Base-by-base conservation (phyloP, 2,329 filamentous ascomycete species). In the Hypoxylon sp. region DNA sequence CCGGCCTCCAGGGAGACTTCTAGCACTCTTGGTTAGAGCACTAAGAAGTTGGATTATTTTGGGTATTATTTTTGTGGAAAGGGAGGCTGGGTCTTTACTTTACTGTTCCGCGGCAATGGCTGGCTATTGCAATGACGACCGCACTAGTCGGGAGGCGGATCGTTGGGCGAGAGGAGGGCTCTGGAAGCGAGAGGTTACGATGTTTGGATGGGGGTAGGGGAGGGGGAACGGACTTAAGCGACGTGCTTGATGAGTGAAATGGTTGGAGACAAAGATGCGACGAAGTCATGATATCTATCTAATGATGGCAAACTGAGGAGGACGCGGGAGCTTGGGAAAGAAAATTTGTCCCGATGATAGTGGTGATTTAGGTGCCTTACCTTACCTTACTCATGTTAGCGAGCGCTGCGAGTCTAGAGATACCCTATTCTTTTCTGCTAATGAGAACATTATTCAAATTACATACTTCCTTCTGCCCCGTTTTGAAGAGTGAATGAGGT, bases 371-470 rank as follows among this genome's bases (percentile, higher is more conserved):
- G 61, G 25, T 27, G 25, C 25, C 25, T 27, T 64, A 59, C 25
- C 25, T 27, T 64, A 59, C 57, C 30, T 61, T 35, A 56, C 44
- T 53, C 49, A 53, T 64, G 51, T 59, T 56, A 71, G 67, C 64
- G 58, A 71, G 67, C 62, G 59, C 54, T 37, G 61, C 67, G 55
- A 69, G 63, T 66, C 61, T 71, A 68, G 66, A 71, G 70, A 72
- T 72, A 72, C 70, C 70, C 70, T 51, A 59, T 62, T 69, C 55
- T 62, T 71, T 72, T 72, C 66, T 66, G 17, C 50, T 67, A 62
- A 62, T 65, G 50, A 69, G 69, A 59, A 35, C 49, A 66, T 61
- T 51, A 30, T 69, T 61, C 25, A 62, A 64, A 17, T 59, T 53
- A 37, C 49, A 25, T 44, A 1, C 14, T 56, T 42, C 35, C 17